phyloP scores from a whole-genome alignment of 2,329 filamentous ascomycete genomes.

The Paraconiothyrium sp. region DNA sequence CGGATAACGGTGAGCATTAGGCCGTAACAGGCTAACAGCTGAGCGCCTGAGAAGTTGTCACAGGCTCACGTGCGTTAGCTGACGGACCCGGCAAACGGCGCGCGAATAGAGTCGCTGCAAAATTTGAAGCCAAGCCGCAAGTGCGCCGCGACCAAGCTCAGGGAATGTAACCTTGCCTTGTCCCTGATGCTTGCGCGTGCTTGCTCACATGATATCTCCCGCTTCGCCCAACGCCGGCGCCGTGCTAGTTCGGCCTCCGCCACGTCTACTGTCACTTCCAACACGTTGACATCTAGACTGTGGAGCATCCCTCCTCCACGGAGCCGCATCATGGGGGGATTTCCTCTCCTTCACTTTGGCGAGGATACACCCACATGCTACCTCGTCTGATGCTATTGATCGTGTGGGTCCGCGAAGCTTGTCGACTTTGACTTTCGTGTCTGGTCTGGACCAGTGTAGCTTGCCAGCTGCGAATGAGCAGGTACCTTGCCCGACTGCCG shows the following conservation, averaged over 20 bases:
- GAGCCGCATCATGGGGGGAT: no score
- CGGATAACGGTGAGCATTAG: background rate
- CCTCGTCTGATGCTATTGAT: background rate
- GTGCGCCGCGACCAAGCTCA: constrained; percentile 4
- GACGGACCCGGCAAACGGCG: background rate
- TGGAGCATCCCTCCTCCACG: background rate
- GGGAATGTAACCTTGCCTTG: constrained; percentile 8
- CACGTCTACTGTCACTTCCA: background rate
- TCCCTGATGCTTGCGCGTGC: constrained; percentile 5
- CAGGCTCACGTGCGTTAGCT: constrained; percentile 11
- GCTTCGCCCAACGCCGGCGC: background rate
- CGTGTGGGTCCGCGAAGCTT: background rate
- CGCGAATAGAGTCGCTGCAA: background rate
- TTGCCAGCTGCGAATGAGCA: background rate
- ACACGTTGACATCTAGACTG: background rate
- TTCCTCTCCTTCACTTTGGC: background rate
- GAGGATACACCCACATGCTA: background rate
- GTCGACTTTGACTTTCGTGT: background rate
- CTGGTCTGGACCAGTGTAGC: background rate
- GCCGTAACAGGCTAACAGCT: background rate
- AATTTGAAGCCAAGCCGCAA: constrained; percentile 6
- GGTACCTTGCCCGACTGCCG: background rate
- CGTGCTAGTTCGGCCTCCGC: background rate
- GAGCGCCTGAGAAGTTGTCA: background rate
- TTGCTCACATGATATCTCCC: constrained; percentile 6